phyloP scores from a whole-genome alignment of 169 alveolate species.

The Cystoisospora suis region DNA sequence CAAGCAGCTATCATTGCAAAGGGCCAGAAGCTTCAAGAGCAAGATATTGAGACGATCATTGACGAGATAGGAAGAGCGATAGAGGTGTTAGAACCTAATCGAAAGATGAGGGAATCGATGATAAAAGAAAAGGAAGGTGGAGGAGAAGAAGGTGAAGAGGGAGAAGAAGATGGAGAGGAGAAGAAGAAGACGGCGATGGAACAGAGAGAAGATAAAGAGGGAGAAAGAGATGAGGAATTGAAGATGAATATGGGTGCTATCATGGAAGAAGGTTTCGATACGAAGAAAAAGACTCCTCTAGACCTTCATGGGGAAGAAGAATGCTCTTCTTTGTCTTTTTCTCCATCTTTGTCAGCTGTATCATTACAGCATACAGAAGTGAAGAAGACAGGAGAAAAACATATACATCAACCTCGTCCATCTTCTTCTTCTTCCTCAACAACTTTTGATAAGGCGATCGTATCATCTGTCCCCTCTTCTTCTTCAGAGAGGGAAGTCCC shows the following conservation, averaged over 20 bases:
- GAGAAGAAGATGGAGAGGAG: neutral
- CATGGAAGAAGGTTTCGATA: neutral
- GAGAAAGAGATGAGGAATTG: neutral
- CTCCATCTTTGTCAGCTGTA: too few species aligned
- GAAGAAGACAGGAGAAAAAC: too few species aligned
- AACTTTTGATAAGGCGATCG: too few species aligned
- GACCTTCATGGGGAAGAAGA: neutral
- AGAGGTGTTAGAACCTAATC: neutral
- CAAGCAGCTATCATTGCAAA: conserved; percentile 9
- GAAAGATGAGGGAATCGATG: neutral
- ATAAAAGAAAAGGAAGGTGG: neutral
- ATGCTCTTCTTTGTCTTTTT: neutral
- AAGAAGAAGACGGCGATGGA: neutral
- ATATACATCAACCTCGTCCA: too few species aligned
- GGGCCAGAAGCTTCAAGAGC: neutral
- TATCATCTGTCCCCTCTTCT: too few species aligned
- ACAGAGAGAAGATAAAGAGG: neutral
- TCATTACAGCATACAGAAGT: too few species aligned
- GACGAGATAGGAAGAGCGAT: neutral
- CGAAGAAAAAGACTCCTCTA: neutral
- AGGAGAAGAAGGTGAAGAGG: neutral
- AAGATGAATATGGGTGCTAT: too few species aligned
- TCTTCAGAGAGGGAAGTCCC: too few species aligned
- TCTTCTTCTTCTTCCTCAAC: too few species aligned
- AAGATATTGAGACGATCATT: neutral